Base-by-base conservation (phyloP, 2,329 filamentous ascomycete species). In the Fusarium devonianum region DNA sequence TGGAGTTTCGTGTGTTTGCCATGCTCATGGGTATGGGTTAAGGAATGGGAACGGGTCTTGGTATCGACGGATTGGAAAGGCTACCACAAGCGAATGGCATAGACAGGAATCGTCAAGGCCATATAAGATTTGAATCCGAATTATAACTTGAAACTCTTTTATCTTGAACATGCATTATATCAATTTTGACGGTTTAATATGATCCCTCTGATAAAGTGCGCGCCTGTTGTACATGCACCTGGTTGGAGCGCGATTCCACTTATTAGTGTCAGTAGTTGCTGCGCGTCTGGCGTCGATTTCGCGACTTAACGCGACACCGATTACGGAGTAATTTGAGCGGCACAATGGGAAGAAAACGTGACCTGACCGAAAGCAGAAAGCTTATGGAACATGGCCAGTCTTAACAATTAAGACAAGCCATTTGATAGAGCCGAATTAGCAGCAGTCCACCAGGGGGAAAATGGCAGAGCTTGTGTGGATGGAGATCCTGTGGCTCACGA, bases 1-100 rank as follows among this genome's bases (percentile, higher is more conserved):
- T 36, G 59, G 59, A 58, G 61, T 64, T 58, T 44, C 55, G 51
- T 45, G 56, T 58, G 56, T 56, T 63, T 63, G 56, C 52, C 54
- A 66, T 65, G 53, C 52, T 48, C 38, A 46, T 48, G 26, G 63
- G 52, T 49, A 28, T 64, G 53, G 58, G 46, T 30, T 29, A 16
- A 44, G 53, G 54, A 40, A 48, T 53, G 60, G 54, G 52, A 45
- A 48, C 36, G 50, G 46, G 56, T 45, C 36, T 43, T 55, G 54
- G 62, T 47, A 62, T 50, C 22, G 42, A 49, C 13, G 54, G 58
- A 45, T 28, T 22, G 42, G 56, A 47, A 63, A 53, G 50, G 52
- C 48, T 32, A 47, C 39, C 35, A 42, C 46, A 43, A 60, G 51
- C 56, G 49, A 62, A 38, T 34, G 50, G 50, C 58, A 42, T 51